phyloP scores from a whole-genome alignment of 2,329 filamentous ascomycete species.

The Elsinoe ampelina region DNA sequence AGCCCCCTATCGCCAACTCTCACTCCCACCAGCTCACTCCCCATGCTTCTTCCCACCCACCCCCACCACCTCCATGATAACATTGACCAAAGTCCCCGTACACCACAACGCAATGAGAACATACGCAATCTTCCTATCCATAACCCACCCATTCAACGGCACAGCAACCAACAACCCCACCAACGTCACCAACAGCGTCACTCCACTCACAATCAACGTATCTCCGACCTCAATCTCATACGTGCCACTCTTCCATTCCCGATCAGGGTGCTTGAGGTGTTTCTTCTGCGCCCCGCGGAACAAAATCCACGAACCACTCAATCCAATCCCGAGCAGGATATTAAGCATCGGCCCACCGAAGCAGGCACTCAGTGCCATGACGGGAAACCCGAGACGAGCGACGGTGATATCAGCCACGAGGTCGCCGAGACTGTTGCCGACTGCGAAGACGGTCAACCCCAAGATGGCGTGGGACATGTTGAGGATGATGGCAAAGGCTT shows the following conservation, averaged over 20 bases:
- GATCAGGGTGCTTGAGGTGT: conserved; percentile 58
- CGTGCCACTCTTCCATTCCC: conserved; percentile 57
- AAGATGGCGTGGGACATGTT: conserved; percentile 92
- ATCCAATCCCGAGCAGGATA: conserved; percentile 87
- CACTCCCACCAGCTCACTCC: neutral
- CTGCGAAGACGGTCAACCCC: conserved; percentile 89
- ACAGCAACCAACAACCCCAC: conserved; percentile 69
- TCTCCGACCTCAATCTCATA: conserved; percentile 79
- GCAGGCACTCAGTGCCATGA: conserved; percentile 91
- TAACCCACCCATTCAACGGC: conserved; percentile 75
- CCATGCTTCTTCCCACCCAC: conserved; percentile 16
- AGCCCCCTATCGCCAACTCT: neutral
- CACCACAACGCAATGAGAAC: conserved; percentile 71
- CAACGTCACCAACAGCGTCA: conserved; percentile 74
- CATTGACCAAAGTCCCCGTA: conserved; percentile 69
- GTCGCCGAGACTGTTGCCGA: conserved; percentile 90
- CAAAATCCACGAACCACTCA: conserved; percentile 83
- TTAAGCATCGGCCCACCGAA: conserved; percentile 99
- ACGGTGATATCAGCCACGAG: conserved; percentile 92
- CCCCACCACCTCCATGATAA: conserved; percentile 61
- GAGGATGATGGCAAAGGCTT: conserved; percentile 82
- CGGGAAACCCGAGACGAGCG: conserved; percentile 82
- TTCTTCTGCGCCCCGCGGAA: conserved; percentile 57
- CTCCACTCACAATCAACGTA: conserved; percentile 73
- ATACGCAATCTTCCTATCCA: conserved; percentile 75